Conservation (phyloP, 495 filamentous ascomycete genomes). For the Podospora anserina region DNA sequence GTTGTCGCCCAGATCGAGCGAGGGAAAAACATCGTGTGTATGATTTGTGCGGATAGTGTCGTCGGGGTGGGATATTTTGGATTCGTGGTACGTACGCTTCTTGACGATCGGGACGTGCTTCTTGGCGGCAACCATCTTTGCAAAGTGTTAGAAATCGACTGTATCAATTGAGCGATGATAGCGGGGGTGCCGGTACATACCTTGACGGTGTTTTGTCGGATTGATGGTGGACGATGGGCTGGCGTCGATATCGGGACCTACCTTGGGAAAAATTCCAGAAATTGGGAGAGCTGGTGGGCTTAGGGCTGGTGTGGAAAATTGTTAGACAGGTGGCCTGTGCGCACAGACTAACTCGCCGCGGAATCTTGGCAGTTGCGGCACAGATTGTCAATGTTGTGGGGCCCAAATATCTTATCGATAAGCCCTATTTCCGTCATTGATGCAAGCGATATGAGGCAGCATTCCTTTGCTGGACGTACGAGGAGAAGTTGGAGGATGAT, state of each 20-base stretch:
- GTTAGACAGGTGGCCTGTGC: conserved; percentile 31
- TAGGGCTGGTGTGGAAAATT: conserved; percentile 37
- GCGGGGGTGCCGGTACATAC: conserved; percentile 29
- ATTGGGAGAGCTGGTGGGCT: conserved; percentile 33
- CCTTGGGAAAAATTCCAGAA: conserved; percentile 41
- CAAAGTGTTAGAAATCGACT: conserved; percentile 31
- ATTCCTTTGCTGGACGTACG: not conserved
- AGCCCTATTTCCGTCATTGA: not conserved
- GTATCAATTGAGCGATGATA: conserved; percentile 11
- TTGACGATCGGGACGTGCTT: conserved; percentile 99
- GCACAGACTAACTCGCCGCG: not conserved
- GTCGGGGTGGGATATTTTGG: conserved; percentile 18
- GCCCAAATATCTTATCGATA: conserved; percentile 13
- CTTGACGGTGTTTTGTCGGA: conserved; percentile 47
- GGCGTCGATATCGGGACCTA: conserved; percentile 36
- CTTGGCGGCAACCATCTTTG: conserved; percentile 95
- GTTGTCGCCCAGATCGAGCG: conserved; percentile 9
- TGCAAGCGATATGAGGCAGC: not conserved
- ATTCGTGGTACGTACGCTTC: conserved; percentile 74
- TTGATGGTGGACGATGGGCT: conserved; percentile 40
- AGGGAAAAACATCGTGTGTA: conserved; percentile 5
- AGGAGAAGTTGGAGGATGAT: not conserved
- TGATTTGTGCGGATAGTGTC: conserved; percentile 11
- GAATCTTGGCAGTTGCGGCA: conserved; percentile 12
- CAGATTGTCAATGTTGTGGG: not conserved